Base-by-base conservation (phyloP, 768 basidiomycete species). In the Suillus sp. region DNA sequence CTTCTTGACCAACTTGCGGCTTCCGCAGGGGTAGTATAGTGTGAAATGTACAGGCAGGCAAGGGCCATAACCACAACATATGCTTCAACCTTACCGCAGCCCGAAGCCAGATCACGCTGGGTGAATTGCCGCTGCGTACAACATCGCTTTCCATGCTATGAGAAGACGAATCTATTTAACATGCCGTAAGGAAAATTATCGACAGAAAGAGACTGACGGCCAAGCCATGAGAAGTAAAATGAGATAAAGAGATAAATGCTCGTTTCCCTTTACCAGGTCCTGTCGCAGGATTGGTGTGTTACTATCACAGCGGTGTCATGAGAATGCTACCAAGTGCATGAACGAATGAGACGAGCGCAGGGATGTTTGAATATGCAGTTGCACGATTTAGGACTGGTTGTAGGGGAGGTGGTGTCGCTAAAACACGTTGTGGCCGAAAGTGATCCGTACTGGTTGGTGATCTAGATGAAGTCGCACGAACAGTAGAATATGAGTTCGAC, bases 271-370 rank as follows among this genome's bases (percentile, higher is more conserved):
- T 50, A n/a, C 38, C 50, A 54, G 2, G 14, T 6, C 20, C 60
- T 53, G 13, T 54, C 51, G 25, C 51, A 61, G 25, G 11, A 37
- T 35, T 53, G 18, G 18, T 54, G 42, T 40, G 42, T 32, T 37
- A 34, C 20, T 30, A 43, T 22, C 20, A 54, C 37, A 2, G 35
- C 51, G 9, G 5, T 27, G 16, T 18, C 60, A 27, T 54, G 9
- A 54, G 25, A 5, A 51, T 53, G 16, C 38, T 4, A 37, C 51
- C 60, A 35, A 61, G 48, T 10, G 38, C 61, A 42, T 55, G 38
- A 30, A 18, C 50, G 16, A 54, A 54, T 35, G 51, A 62, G 13
- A 9, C 18, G 22, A 62, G n/a, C n/a, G 51, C 27, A 27, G 55
- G 27, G 27, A 62, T 9, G n/a, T 55, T 32, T 27, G 61, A 48